Evolutionary conservation across 2,329 filamentous ascomycete genomes (phyloP).

Genomic region (Orbilia ellipsospora): DNA sequence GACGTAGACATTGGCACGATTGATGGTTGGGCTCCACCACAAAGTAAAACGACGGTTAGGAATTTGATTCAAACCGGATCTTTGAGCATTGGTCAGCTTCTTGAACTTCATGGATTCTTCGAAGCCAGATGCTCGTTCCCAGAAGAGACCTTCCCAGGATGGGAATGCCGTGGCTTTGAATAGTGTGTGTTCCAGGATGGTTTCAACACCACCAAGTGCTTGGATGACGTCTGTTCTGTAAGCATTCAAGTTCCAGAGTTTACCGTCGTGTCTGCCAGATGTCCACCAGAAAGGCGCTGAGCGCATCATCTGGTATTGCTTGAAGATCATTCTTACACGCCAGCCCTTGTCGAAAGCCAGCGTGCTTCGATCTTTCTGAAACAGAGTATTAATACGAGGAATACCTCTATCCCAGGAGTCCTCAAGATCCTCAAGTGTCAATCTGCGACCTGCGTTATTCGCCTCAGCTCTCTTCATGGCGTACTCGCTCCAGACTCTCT

Average conservation of each 20-base stretch:
- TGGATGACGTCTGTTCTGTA: slow-evolving; percentile 98
- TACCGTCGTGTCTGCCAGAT: slow-evolving; percentile 94
- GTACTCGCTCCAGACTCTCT: slow-evolving; percentile 98
- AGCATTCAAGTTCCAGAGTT: slow-evolving; percentile 95
- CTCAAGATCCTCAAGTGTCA: slow-evolving; percentile 95
- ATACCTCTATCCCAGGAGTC: slow-evolving; percentile 98
- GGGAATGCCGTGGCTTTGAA: slow-evolving; percentile 98
- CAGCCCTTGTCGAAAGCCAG: slow-evolving; percentile 99
- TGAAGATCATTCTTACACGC: slow-evolving; percentile 94
- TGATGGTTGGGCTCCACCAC: slow-evolving; percentile 96
- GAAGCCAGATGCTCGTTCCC: slow-evolving; percentile 73
- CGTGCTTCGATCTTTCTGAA: slow-evolving; percentile 97
- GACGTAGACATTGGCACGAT: slow-evolving; percentile 86
- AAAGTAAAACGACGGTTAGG: slow-evolving; percentile 97
- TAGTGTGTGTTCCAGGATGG: slow-evolving; percentile 93
- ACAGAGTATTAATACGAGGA: slow-evolving; percentile 96
- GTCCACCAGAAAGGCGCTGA: slow-evolving; percentile 99
- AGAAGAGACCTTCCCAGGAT: slow-evolving; percentile 96
- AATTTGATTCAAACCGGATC: slow-evolving; percentile 97
- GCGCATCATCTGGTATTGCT: slow-evolving; percentile 98
- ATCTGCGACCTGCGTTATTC: slow-evolving; percentile 92
- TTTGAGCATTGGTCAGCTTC: slow-evolving; percentile 95
- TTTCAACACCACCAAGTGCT: slow-evolving; percentile 94
- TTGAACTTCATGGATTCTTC: slow-evolving; percentile 89
- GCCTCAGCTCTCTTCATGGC: slow-evolving; percentile 97